Conservation (phyloP, 495 filamentous ascomycete species). For the Penicillium daleae region DNA sequence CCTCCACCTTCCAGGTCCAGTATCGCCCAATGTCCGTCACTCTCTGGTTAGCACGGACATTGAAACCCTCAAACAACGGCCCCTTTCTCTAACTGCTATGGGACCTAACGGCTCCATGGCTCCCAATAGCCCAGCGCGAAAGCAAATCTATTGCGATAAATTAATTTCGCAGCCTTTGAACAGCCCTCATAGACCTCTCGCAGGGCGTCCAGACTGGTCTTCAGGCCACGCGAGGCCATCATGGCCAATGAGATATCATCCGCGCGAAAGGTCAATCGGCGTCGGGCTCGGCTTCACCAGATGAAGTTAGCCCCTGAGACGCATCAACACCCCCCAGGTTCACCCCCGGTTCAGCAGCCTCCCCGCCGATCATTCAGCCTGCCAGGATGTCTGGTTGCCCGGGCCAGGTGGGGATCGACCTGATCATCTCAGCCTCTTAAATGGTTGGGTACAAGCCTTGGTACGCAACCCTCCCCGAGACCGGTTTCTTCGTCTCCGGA, state of each 20-base stretch:
- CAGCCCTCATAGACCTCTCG: background rate
- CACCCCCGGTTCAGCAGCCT: constrained; percentile 9
- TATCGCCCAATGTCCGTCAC: background rate
- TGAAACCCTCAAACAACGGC: background rate
- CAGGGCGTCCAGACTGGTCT: background rate
- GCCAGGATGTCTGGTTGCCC: constrained; percentile 11
- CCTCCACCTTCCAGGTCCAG: background rate
- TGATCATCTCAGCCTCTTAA: background rate
- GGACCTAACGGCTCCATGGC: background rate
- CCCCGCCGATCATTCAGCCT: constrained; percentile 24
- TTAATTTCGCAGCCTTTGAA: background rate
- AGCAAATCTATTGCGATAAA: background rate
- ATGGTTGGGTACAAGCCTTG: background rate
- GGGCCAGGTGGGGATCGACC: background rate
- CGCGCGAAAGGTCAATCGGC: constrained; percentile 5
- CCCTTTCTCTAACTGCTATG: background rate
- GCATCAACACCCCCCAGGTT: background rate
- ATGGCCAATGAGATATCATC: constrained; percentile 1
- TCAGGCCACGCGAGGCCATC: constrained; percentile 21
- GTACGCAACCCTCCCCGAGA: background rate
- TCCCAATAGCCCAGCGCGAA: background rate
- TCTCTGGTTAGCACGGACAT: background rate
- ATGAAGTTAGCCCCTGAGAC: constrained; percentile 20
- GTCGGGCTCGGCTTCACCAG: constrained; percentile 26
- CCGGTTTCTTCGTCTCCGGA: background rate